Evolutionary conservation across 1,139 yeast genomes (phyloP).

Genomic region (Blastobotrys indianensis): DNA sequence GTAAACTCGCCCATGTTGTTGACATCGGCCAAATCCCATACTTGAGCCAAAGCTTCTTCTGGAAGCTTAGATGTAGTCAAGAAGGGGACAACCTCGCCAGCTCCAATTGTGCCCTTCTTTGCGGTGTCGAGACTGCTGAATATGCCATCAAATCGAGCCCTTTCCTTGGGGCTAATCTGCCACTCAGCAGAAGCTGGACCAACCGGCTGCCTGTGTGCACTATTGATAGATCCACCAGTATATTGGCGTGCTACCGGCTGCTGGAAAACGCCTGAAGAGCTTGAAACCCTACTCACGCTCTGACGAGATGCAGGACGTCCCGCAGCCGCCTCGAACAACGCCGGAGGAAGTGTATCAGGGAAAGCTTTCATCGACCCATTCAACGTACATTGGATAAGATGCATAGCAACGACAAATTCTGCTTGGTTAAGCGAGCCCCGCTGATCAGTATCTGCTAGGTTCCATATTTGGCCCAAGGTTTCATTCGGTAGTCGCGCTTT

Average conservation of each 20-base stretch:
- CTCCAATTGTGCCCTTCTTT: conserved; percentile 58
- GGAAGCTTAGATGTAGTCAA: conserved; percentile 80
- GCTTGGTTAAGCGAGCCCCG: conserved; percentile 64
- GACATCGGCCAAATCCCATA: conserved; percentile 94
- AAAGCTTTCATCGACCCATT: conserved; percentile 60
- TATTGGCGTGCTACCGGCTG: conserved; percentile 20
- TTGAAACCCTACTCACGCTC: conserved; percentile 14
- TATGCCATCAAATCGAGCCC: conserved; percentile 69
- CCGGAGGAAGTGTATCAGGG: conserved; percentile 63
- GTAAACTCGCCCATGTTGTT: conserved; percentile 81
- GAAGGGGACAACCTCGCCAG: conserved; percentile 73
- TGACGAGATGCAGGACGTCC: conserved; percentile 20
- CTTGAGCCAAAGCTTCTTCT: conserved; percentile 78
- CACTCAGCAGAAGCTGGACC: conserved; percentile 13
- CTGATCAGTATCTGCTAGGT: conserved; percentile 69
- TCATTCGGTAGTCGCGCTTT: conserved; percentile 80
- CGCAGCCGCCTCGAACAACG: conserved; percentile 24
- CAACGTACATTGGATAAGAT: conserved; percentile 75
- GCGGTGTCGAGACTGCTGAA: conserved; percentile 71
- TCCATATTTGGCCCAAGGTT: conserved; percentile 83
- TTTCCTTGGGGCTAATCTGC: conserved; percentile 56
- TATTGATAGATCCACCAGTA: conserved; percentile 15
- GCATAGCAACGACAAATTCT: conserved; percentile 92
- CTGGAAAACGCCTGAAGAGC: conserved; percentile 2
- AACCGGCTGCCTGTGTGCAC: conserved; percentile 8